phyloP scores from a whole-genome alignment of 495 filamentous ascomycete species.

The Massariosphaeria phaeospora region DNA sequence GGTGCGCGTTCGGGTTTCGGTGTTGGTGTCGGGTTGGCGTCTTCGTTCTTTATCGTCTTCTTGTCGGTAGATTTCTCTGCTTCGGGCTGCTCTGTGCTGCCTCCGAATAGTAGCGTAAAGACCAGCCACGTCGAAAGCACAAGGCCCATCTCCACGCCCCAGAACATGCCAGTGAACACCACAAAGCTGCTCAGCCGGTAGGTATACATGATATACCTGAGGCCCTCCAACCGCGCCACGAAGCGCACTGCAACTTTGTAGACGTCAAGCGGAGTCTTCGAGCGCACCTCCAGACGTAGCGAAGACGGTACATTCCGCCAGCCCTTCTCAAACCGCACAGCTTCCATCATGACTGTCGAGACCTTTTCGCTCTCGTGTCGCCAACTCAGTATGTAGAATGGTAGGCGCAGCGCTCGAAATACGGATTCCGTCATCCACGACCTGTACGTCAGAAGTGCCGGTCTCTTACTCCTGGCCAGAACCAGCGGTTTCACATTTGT shows the following conservation, averaged over 20 bases:
- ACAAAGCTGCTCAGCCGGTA: conserved; percentile 65
- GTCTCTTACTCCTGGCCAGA: conserved; percentile 50
- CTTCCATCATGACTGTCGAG: conserved; percentile 66
- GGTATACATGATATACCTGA: conserved; percentile 75
- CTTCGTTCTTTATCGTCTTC: conserved; percentile 21
- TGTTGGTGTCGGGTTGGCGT: conserved; percentile 27
- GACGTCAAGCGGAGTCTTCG: conserved; percentile 54
- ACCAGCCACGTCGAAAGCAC: conserved; percentile 55
- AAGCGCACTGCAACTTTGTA: conserved; percentile 67
- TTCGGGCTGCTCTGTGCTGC: conserved; percentile 16
- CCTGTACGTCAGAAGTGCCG: conserved; percentile 63
- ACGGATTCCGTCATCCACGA: conserved; percentile 54
- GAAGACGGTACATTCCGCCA: conserved; percentile 53
- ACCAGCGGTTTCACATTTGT: conserved; percentile 16
- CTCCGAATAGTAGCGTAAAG: conserved; percentile 37
- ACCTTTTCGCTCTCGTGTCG: conserved; percentile 52
- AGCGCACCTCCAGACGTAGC: conserved; percentile 61
- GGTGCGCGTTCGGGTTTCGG: conserved; percentile 16
- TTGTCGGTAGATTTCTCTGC: not conserved
- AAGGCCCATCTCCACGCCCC: conserved; percentile 63
- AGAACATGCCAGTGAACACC: conserved; percentile 65
- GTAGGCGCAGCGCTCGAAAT: conserved; percentile 50
- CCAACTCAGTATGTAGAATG: conserved; percentile 57
- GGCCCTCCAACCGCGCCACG: conserved; percentile 63
- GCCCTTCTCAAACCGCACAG: conserved; percentile 56